Percentiles rank a stretch among this genome's conserved stretches.
Conservation (phyloP, 768 basidiomycete species). For the Trametes sanguinea region DNA sequence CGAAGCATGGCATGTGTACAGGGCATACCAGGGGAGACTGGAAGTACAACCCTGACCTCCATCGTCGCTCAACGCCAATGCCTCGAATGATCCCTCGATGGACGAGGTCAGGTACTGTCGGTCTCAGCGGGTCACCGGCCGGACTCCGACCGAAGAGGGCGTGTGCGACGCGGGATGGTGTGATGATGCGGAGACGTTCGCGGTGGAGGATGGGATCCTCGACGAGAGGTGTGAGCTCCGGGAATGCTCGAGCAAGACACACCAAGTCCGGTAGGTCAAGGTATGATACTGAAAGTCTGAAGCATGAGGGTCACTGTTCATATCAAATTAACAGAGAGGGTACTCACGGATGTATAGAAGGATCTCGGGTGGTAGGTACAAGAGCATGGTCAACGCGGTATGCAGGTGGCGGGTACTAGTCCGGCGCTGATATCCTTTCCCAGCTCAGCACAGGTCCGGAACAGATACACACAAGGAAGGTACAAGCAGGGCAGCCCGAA, state of each 20-base stretch:
- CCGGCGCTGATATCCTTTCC: too few relatives aligned
- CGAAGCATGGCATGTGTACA: not conserved
- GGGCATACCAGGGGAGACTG: conserved; percentile 58
- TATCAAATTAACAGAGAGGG: not conserved
- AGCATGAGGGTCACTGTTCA: not conserved
- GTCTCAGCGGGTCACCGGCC: conserved; percentile 57
- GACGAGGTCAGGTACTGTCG: conserved; percentile 66
- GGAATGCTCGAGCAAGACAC: conserved; percentile 49
- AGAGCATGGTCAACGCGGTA: not conserved
- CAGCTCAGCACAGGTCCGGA: too few relatives aligned
- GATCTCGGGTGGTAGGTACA: conserved; percentile 56
- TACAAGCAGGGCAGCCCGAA: too few relatives aligned
- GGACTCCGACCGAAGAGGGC: conserved; percentile 61
- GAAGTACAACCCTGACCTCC: conserved; percentile 67
- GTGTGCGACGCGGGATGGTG: conserved; percentile 69
- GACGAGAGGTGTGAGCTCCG: conserved; percentile 50
- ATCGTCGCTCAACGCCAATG: conserved; percentile 62
- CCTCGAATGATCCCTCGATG: conserved; percentile 73
- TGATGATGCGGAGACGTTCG: conserved; percentile 58
- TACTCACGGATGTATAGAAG: conserved; percentile 58
- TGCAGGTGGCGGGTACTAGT: not conserved
- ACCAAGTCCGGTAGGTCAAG: conserved; percentile 75
- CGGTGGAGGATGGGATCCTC: conserved; percentile 66
- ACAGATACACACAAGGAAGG: too few relatives aligned
- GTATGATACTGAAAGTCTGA: conserved; percentile 54